A percentile compares a stretch with the other conserved stretches of the same genome.
phyloP scores from a whole-genome alignment of 768 basidiomycete genomes.

The Hortiboletus campestris region DNA sequence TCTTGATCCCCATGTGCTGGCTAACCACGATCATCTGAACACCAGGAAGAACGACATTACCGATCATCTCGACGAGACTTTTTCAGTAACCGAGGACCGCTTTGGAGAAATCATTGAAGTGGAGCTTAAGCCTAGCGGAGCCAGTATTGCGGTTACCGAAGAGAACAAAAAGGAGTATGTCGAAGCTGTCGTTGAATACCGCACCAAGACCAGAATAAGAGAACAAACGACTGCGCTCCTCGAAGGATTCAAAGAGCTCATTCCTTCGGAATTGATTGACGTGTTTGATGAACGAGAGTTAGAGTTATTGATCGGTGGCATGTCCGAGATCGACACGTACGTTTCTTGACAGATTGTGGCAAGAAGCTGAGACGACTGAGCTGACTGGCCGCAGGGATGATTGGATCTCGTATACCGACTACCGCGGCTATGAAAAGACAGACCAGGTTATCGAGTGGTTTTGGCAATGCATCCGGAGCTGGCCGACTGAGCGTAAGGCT shows the following conservation, averaged over 20 bases:
- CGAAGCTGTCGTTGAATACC: conserved; percentile 74
- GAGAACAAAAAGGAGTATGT: conserved; percentile 80
- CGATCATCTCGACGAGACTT: conserved; percentile 70
- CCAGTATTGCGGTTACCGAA: conserved; percentile 61
- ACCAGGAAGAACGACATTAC: conserved; percentile 74
- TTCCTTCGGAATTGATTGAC: conserved; percentile 79
- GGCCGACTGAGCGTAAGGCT: conserved; percentile 88
- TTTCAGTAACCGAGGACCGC: conserved; percentile 67
- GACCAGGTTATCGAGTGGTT: conserved; percentile 94
- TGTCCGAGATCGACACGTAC: conserved; percentile 88
- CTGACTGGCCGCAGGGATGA: conserved; percentile 55
- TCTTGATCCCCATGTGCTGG: not conserved
- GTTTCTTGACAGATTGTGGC: conserved; percentile 20
- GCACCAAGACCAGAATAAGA: conserved; percentile 76
- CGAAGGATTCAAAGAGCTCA: conserved; percentile 80
- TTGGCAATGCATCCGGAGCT: conserved; percentile 88
- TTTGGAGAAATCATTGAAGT: conserved; percentile 71
- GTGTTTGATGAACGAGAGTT: conserved; percentile 92
- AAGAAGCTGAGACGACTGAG: not conserved
- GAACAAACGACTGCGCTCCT: conserved; percentile 86
- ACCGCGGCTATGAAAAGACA: conserved; percentile 81
- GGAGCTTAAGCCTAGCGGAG: conserved; percentile 64
- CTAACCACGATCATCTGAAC: conserved; percentile 1
- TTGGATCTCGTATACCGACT: conserved; percentile 94
- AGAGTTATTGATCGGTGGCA: conserved; percentile 87